Percentiles rank a stretch among this genome's conserved stretches.
Conservation (phyloP, 2,329 filamentous ascomycete species). For the Aspergillus tamarii region DNA sequence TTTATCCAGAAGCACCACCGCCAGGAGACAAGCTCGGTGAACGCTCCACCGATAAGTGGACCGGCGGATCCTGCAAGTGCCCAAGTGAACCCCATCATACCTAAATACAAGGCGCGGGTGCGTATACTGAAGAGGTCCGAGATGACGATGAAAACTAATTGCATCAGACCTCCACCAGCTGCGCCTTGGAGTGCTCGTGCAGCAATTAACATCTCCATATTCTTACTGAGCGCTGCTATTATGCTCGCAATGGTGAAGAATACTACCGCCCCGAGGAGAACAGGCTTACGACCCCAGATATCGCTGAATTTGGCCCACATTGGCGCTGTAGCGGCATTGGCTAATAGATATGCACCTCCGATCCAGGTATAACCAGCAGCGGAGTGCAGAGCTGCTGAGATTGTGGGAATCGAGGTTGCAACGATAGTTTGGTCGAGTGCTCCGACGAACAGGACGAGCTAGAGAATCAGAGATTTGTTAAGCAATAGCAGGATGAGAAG, state of each 20-base stretch:
- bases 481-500: rapidly evolving
- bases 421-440: slow-evolving; percentile 57
- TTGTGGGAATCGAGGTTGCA: slow-evolving; percentile 64
- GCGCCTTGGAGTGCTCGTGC: slow-evolving; percentile 58
- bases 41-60: slow-evolving; percentile 57
- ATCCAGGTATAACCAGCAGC: slow-evolving; percentile 77
- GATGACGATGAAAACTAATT: slow-evolving; percentile 58
- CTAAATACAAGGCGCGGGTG: slow-evolving; percentile 55
- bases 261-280: slow-evolving; percentile 52
- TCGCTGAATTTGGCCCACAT: slow-evolving; percentile 66
- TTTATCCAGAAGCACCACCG: slow-evolving; percentile 49
- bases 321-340: slow-evolving; percentile 68
- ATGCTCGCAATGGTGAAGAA: slow-evolving; percentile 56
- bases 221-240: slow-evolving; percentile 51
- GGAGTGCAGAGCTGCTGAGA: slow-evolving; percentile 64
- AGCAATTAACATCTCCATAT: slow-evolving; percentile 57
- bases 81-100: slow-evolving; percentile 58
- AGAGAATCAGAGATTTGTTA: neutral
- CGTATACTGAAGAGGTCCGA: slow-evolving; percentile 59
- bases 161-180: slow-evolving; percentile 57
- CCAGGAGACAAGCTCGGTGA: slow-evolving; percentile 51
- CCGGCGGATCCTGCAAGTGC: slow-evolving; percentile 57
- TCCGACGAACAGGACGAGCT: slow-evolving; percentile 27
- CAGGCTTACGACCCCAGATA: slow-evolving; percentile 42
- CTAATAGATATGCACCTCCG: slow-evolving; percentile 72